These are phyloP conservation scores for Phytophthora chlamydospora DNA, from an alignment of 352 stramenopile species.

Conservation along the genomic window DNA sequence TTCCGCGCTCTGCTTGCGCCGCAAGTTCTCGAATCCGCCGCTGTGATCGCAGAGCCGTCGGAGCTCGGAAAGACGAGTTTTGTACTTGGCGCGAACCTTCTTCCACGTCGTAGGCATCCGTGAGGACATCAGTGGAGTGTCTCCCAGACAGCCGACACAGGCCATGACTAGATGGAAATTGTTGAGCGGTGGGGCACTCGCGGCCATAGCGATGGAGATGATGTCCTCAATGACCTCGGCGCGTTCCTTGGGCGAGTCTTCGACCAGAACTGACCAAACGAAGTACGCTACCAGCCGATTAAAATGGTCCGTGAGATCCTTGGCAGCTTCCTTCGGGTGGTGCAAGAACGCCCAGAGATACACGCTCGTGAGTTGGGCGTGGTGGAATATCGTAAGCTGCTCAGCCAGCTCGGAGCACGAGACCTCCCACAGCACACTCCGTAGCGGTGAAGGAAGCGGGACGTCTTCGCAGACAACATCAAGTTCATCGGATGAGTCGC, in stretches of 20 bases:
- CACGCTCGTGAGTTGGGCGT: conserved; percentile 51
- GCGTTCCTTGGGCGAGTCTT: conserved; percentile 69
- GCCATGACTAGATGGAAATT: conserved; percentile 87
- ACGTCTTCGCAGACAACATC: conserved; percentile 51
- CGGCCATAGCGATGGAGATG: conserved; percentile 62
- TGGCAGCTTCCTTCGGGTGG: conserved; percentile 48
- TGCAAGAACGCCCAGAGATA: conserved; percentile 68
- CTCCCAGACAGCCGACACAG: conserved; percentile 74
- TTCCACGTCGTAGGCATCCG: conserved; percentile 77
- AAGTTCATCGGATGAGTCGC: conserved; percentile 40
- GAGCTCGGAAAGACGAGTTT: conserved; percentile 64
- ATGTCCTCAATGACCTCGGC: conserved; percentile 78
- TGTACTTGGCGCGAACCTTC: conserved; percentile 69
- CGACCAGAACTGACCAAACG: conserved; percentile 76
- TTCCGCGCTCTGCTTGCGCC: conserved; percentile 57
- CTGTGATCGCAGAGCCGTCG: conserved; percentile 70
- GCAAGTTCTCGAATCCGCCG: conserved; percentile 74
- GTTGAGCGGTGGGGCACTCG: conserved; percentile 48
- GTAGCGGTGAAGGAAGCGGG: conserved; percentile 44
- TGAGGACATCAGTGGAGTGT: conserved; percentile 73
- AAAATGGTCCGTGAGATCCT: conserved; percentile 64
- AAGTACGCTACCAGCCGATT: conserved; percentile 73
- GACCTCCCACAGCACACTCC: conserved; percentile 55
- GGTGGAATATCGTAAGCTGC: conserved; percentile 73
- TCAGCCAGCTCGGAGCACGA: conserved; percentile 62